Percentiles rank a stretch among this genome's conserved stretches.
Conservation (phyloP, 305 asterid genomes). For the Fraxinus xanthoxyloides region DNA sequence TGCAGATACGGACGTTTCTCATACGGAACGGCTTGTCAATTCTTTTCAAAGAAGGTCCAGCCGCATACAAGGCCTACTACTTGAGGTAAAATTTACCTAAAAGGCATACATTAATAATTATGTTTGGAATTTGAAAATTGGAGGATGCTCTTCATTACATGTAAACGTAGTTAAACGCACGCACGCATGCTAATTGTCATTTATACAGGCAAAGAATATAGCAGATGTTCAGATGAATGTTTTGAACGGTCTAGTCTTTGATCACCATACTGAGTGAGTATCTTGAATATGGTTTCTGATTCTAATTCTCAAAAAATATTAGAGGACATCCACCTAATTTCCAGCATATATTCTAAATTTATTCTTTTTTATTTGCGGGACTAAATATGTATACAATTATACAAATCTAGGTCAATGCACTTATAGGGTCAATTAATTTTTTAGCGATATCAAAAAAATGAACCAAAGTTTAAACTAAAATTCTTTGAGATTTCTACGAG, state of each 20-base stretch:
- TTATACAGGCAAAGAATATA: neutral
- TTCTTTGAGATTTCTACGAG: neutral
- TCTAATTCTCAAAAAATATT: slow-evolving; percentile 11
- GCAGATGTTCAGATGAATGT: slow-evolving; percentile 7
- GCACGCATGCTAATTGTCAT: neutral
- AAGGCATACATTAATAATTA: slow-evolving; percentile 7
- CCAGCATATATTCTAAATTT: neutral
- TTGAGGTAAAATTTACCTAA: slow-evolving; percentile 50
- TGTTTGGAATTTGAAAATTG: neutral
- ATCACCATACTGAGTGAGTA: slow-evolving; percentile 16
- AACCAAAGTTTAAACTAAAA: neutral
- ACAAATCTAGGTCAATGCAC: slow-evolving; percentile 1
- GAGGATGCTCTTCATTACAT: neutral
- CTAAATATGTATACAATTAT: neutral
- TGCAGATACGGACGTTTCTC: slow-evolving; percentile 87
- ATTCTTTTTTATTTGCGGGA: neutral
- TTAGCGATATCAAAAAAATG: slow-evolving; percentile 2
- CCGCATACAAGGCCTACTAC: slow-evolving; percentile 92
- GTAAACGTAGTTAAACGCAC: neutral
- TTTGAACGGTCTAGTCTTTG: slow-evolving; percentile 17
- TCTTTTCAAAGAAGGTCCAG: slow-evolving; percentile 91
- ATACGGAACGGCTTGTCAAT: slow-evolving; percentile 88
- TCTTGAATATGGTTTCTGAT: slow-evolving; percentile 8
- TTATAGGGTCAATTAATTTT: slow-evolving; percentile 15
- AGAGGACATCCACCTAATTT: neutral